Conservation (phyloP, 331 rosid species). For the Dryas integrifolia region DNA sequence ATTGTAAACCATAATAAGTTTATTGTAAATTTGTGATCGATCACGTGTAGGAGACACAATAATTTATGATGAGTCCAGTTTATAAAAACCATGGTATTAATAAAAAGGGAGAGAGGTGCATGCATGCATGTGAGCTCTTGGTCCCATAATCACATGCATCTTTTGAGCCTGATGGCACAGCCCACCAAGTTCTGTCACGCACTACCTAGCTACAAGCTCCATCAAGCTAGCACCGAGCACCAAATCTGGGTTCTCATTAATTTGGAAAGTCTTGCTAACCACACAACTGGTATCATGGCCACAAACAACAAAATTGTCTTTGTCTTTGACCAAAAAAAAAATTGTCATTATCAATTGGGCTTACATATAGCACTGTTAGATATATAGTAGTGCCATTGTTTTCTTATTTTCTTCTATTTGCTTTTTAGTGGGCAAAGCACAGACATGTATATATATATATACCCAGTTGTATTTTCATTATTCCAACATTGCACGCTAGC, state of each 20-base stretch:
- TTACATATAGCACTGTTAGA: too few relatives aligned
- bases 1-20: neutral
- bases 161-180: slow-evolving; percentile 17
- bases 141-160: slow-evolving; percentile 48
- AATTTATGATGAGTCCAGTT: slow-evolving; percentile 11
- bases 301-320: neutral
- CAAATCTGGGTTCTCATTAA: neutral
- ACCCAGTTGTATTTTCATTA: too few relatives aligned
- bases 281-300: slow-evolving; percentile 7
- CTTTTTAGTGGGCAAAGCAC: too few relatives aligned
- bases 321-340: too few relatives aligned
- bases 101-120: neutral
- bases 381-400: too few relatives aligned
- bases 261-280: neutral
- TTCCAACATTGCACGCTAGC: too few relatives aligned
- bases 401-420: too few relatives aligned
- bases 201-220: neutral
- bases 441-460: too few relatives aligned
- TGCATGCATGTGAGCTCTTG: slow-evolving; percentile 28
- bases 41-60: slow-evolving; percentile 18
- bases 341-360: too few relatives aligned
- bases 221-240: neutral
- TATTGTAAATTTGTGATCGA: neutral
- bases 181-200: slow-evolving; percentile 26
- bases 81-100: neutral